Base-by-base conservation (phyloP, 257 asterid genomes). In the Hygrophila difformis region DNA sequence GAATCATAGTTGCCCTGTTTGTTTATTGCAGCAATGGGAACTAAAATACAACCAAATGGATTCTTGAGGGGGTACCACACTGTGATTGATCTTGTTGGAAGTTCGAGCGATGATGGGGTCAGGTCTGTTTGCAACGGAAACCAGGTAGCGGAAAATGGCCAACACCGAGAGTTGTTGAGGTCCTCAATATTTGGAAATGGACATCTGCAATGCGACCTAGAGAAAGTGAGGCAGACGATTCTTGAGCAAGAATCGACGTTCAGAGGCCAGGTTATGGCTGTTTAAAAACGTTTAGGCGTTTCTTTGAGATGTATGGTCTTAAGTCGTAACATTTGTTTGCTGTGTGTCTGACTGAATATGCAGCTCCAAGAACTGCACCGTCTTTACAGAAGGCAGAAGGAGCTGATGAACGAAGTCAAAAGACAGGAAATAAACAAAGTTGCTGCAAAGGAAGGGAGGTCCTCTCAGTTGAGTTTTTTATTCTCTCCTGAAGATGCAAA, bases 341-440 rank as follows among this genome's bases (percentile, higher is more conserved):
- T 29, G 13, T n/a, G 41, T 59, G 48, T 49, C 44, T 46, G 15
- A 14, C 12, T 46, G 10, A n/a, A n/a, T n/a, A n/a, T 65, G 53
- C 81, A 86, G 96, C 71, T 77, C 56, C 86, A 56, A 62, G 96
- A 86, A 59, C 86, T 86, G 64, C 96, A 86, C 72, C 88, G 88
- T 31, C 66, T 86, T 26, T 79, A 78, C 51, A 65, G 67, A 55
- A 74, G 76, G 38, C 96, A 86, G 42, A 68, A 45, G 42, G 88
- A 79, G 64, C 74, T 86, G 66, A 79, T 77, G 93, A 68, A 55
- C 15, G 79, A 66, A 47, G 53, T 68, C 45, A 70, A 47, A 61
- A 63, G 62, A 42, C 47, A 62, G 20, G 66, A 53, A 41, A 24
- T 47, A 31, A 36, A 51, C 26, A 47, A 53, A 10, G 24, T 28